Evolutionary conservation across 2,329 filamentous ascomycete species (phyloP).

Genomic region (Lasiodiplodia theobromae): DNA sequence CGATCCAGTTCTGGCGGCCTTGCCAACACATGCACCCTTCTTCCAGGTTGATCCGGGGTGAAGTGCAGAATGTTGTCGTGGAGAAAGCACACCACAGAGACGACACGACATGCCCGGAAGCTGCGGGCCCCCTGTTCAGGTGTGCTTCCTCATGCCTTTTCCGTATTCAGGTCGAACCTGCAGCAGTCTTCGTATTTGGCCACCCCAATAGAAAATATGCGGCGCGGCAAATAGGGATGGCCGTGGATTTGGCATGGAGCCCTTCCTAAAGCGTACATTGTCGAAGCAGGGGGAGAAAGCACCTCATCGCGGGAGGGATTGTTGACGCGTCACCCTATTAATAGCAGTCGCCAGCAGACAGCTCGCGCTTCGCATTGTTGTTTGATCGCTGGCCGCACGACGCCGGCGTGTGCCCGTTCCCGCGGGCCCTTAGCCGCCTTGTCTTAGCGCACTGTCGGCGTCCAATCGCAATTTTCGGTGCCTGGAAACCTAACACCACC

Average conservation of each 20-base stretch:
- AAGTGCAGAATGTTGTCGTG: background rate
- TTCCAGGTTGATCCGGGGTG: background rate
- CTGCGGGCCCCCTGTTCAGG: too few relatives aligned
- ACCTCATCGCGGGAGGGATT: background rate
- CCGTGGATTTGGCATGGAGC: background rate
- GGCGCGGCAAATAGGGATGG: background rate
- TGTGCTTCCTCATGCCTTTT: background rate
- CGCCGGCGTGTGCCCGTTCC: background rate
- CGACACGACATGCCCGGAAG: background rate
- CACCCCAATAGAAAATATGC: too few relatives aligned
- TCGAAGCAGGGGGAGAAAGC: background rate
- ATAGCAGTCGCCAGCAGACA: conserved; percentile 6
- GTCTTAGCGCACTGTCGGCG: background rate
- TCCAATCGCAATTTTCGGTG: conserved; percentile 13
- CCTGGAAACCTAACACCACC: background rate
- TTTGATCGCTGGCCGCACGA: conserved; percentile 7
- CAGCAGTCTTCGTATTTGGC: background rate
- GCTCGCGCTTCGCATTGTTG: conserved; percentile 15
- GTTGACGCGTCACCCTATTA: conserved; percentile 12
- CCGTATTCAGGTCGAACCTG: background rate
- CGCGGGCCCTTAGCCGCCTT: background rate
- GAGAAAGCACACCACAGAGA: background rate
- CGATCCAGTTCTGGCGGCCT: background rate
- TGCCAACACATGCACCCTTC: background rate
- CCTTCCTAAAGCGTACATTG: background rate